These are phyloP conservation scores for Gigaspora rosea DNA, from an alignment of 192 early-diverging fungal species.

Conservation along the genomic window DNA sequence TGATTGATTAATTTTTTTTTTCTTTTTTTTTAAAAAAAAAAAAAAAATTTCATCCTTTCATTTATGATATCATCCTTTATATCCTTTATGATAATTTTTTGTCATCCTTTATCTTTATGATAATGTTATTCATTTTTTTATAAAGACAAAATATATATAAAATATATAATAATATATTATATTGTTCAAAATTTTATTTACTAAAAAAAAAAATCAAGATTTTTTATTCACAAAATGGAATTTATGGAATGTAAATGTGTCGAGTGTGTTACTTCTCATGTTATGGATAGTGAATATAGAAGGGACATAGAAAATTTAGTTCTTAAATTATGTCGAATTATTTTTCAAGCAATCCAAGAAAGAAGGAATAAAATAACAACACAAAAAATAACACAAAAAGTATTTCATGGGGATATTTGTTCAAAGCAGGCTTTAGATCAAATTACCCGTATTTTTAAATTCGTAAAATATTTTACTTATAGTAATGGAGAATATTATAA, in stretches of 20 bases:
- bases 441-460: background rate
- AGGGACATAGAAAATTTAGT: slow-evolving; percentile 11
- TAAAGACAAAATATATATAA: too few relatives aligned
- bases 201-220: background rate
- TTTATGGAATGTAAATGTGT: slow-evolving; percentile 6
- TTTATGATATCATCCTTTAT: too few relatives aligned
- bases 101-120: too few relatives aligned
- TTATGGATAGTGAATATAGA: background rate
- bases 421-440: background rate
- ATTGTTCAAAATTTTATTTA: background rate
- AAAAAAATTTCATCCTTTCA: too few relatives aligned
- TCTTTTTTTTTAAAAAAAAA: too few relatives aligned
- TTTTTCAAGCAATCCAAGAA: slow-evolving; percentile 2
- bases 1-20: too few relatives aligned
- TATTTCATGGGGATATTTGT: slow-evolving; percentile 7
- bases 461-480: background rate
- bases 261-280: slow-evolving; percentile 5
- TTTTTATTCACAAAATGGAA: background rate
- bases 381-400: background rate
- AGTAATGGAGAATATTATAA: background rate
- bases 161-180: background rate
- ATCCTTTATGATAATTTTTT: too few relatives aligned
- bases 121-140: too few relatives aligned
- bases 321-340: background rate
- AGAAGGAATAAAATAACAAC: background rate